Evolutionary conservation across 2,329 filamentous ascomycete genomes (phyloP).

Genomic region (Colletotrichum sp.): DNA sequence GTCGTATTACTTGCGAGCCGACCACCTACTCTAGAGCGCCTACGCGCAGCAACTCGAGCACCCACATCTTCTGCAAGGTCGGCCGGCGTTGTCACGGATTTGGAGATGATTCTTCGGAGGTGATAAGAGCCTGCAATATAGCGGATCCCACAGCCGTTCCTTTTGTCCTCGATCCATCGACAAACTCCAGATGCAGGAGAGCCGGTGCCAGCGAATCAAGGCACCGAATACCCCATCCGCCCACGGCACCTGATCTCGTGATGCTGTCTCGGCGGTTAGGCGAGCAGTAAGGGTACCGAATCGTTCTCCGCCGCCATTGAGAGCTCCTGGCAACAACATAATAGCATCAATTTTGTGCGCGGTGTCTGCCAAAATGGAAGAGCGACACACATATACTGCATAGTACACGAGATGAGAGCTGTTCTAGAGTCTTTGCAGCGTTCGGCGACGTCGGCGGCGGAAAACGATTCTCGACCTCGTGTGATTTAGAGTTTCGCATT

Average conservation of each 20-base stretch:
- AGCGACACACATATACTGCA: neutral
- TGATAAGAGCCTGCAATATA: neutral
- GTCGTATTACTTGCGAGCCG: neutral
- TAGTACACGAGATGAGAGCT: neutral
- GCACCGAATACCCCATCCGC: neutral
- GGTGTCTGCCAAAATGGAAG: neutral
- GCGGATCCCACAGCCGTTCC: neutral
- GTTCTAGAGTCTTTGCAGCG: neutral
- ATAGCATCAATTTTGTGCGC: neutral
- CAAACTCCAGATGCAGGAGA: neutral
- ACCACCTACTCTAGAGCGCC: neutral
- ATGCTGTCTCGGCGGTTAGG: slow-evolving; percentile 13
- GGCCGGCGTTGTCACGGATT: neutral
- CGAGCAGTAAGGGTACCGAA: neutral
- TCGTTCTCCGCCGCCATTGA: neutral
- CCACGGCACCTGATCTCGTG: slow-evolving; percentile 5
- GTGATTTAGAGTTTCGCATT: slow-evolving; percentile 11
- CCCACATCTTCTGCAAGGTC: neutral
- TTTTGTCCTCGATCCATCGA: neutral
- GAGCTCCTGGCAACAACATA: neutral
- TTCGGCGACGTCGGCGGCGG: neutral
- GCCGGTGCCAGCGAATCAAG: neutral
- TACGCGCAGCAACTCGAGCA: neutral
- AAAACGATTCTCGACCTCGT: neutral
- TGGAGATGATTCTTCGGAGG: neutral